These are phyloP conservation scores for Dendryphion nanum DNA, from an alignment of 2,329 filamentous ascomycete species.

Conservation along the genomic window DNA sequence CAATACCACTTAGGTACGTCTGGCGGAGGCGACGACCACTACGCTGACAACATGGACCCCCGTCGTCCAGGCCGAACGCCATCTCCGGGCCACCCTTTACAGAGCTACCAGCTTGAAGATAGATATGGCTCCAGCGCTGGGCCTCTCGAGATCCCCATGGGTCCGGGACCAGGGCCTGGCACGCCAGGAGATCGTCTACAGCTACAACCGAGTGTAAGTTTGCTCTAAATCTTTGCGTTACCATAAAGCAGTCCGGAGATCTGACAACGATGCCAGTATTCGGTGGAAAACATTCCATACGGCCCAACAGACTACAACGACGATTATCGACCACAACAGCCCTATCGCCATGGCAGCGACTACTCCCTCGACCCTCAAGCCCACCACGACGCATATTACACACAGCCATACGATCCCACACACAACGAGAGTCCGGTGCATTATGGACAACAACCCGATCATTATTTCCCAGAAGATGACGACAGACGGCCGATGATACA, in stretches of 20 bases:
- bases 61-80: constrained; percentile 58
- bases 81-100: constrained; percentile 72
- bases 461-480: constrained; percentile 67
- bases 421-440: constrained; percentile 55
- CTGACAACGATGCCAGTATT: constrained; percentile 55
- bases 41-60: constrained; percentile 49
- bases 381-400: constrained; percentile 86
- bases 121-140: constrained; percentile 57
- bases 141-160: constrained; percentile 69
- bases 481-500: constrained; percentile 75
- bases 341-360: constrained; percentile 56
- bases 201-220: constrained; percentile 80
- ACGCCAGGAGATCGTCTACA: constrained; percentile 74
- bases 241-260: background rate
- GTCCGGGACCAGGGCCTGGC: constrained; percentile 50
- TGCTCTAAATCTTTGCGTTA: background rate
- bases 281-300: constrained; percentile 68
- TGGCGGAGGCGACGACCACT: constrained; percentile 25
- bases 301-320: constrained; percentile 60
- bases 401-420: constrained; percentile 73
- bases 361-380: constrained; percentile 79
- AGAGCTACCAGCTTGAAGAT: constrained; percentile 81
- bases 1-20: constrained; percentile 16
- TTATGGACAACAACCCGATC: constrained; percentile 50
- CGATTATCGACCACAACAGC: constrained; percentile 48